Evolutionary conservation across 2,329 filamentous ascomycete genomes (phyloP), one percentile per base, ranked within the genome.

Genomic region (Xylaria arbuscula): DNA sequence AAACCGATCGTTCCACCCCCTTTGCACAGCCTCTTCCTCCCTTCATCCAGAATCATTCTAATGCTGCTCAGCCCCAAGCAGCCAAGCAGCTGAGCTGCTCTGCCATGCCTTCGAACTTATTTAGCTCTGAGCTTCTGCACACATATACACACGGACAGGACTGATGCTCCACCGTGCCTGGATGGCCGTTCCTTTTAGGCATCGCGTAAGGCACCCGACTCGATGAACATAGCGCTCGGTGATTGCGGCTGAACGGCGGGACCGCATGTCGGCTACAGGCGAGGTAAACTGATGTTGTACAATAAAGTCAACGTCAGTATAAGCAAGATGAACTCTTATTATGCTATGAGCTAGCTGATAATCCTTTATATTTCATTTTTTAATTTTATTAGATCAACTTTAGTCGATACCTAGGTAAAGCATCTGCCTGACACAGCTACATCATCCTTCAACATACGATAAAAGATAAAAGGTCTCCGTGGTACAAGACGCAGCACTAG

Each of bases 241-340:
- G 61, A 68, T 65, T 45, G 61, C 57, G 68, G 68, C 68, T 70
- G 68, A 70, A 61, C 4, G 0, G 40, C 32, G 1, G 45, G 17
- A 24, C 8, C 19, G 40, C 40, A 38, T 40, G 24, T 7, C 24
- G 47, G 34, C 19, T 10, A 36, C 15, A 34, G 45, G 40, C 6
- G 40, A 45, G 9, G 19, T 11, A 48, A 50, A 17, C 42, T 47
- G 38, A 55, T 38, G 47, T 17, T 45, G 40, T 34, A 28, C 9
- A 17, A 5, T 19, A 38, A 15, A 32, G 1, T 19, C 13, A 3
- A 10, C 22, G 22, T 24, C 22, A 19, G 17, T 22, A 24, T 22
- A n/a, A 48, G 45, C 24, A 32, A n/a, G 22, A 3, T 32, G 24
- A 11, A 15, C 15, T 36, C 8, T 15, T 9, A 22, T n/a, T 19